Conservation (phyloP, 1,284 basidiomycete genomes). For the Cryptococcus wingfieldii region DNA sequence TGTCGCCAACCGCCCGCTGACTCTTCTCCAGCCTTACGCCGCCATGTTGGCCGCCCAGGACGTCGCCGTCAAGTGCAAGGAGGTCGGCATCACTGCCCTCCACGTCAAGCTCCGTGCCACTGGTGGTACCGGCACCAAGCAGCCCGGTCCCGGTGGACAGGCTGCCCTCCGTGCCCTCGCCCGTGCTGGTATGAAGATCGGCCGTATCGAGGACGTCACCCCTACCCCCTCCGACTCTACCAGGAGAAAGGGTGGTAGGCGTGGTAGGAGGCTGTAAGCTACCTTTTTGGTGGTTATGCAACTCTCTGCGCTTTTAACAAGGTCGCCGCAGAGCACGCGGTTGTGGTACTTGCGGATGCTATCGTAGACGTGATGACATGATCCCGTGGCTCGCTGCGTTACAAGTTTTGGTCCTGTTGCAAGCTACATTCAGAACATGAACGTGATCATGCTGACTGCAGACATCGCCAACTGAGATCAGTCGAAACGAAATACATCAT, state of each 20-base stretch:
- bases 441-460: too few relatives aligned
- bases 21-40: conserved; percentile 77
- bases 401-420: background rate
- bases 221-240: conserved; percentile 97
- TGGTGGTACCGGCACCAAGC: conserved; percentile 98
- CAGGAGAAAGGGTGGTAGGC: conserved; percentile 99
- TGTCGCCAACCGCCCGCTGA: conserved; percentile 58
- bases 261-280: conserved; percentile 87
- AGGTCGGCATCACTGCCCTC: conserved; percentile 96
- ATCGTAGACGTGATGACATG: conserved; percentile 11
- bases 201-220: conserved; percentile 92
- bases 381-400: conserved; percentile 24
- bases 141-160: conserved; percentile 97
- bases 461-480: too few relatives aligned
- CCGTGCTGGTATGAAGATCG: conserved; percentile 97
- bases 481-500: too few relatives aligned
- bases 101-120: conserved; percentile 87
- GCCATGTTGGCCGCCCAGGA: conserved; percentile 99
- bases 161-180: conserved; percentile 96
- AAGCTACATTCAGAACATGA: too few relatives aligned
- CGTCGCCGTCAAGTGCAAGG: conserved; percentile 91
- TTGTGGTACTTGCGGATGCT: conserved; percentile 1
- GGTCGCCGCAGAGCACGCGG: conserved; percentile 25
- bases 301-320: conserved; percentile 6
- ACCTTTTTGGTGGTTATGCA: background rate